Conservation (phyloP, 73 alveolate species). For the Tetrahymena elliotti region DNA sequence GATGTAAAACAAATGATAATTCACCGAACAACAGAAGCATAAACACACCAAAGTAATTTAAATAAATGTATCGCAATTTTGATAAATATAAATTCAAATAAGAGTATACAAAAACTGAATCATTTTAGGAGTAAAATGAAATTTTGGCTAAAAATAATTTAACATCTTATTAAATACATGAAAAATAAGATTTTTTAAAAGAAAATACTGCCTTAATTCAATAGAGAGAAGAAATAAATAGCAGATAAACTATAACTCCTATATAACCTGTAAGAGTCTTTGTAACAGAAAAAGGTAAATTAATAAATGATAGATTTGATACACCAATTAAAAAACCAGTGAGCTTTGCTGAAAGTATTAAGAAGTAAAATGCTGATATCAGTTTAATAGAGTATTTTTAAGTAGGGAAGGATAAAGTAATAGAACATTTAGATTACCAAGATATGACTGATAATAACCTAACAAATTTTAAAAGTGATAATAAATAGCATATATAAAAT, state of each 20-base stretch:
- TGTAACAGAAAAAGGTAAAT: neutral
- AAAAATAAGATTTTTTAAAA: neutral
- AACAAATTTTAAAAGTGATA: neutral
- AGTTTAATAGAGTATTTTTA: neutral
- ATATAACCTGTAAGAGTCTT: neutral
- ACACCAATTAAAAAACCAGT: neutral
- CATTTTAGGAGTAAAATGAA: neutral
- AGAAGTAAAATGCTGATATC: neutral
- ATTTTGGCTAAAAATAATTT: neutral
- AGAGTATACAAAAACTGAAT: neutral
- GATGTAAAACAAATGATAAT: neutral
- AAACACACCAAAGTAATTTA: neutral
- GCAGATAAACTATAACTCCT: neutral
- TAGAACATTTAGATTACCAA: neutral
- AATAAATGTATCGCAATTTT: neutral
- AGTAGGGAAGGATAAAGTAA: neutral
- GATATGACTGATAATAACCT: neutral
- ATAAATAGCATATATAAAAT: neutral
- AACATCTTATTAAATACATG: too few relatives aligned
- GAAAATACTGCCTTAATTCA: neutral
- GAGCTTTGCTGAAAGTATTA: neutral
- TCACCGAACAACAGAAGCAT: neutral
- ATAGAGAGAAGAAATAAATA: neutral
- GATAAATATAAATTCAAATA: neutral
- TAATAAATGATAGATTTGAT: neutral